Percentiles rank a stretch among this genome's conserved stretches.
Conservation (phyloP, 2,329 filamentous ascomycete genomes). For the Nemania sp. region DNA sequence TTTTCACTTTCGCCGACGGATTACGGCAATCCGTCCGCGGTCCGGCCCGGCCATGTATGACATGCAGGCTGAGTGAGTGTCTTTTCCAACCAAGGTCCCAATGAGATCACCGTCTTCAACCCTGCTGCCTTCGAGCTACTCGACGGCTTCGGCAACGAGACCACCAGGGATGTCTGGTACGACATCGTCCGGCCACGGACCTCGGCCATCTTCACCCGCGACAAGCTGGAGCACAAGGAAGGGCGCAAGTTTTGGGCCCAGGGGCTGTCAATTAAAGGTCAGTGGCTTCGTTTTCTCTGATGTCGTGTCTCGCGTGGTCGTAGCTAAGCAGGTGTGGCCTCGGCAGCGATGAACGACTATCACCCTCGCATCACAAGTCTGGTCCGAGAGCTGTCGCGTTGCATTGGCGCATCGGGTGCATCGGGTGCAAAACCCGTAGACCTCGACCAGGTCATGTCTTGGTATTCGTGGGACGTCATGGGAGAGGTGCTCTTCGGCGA, state of each 20-base stretch:
- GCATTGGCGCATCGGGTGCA: conserved; percentile 16
- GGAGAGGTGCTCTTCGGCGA: conserved; percentile 30
- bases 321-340: background rate
- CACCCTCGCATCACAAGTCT: conserved; percentile 23
- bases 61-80: conserved; percentile 11
- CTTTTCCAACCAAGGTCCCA: conserved; percentile 21
- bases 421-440: conserved; percentile 17
- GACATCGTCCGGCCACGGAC: conserved; percentile 28
- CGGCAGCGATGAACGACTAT: conserved; percentile 28
- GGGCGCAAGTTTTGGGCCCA: conserved; percentile 29
- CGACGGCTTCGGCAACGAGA: conserved; percentile 29
- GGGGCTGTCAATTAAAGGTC: conserved; percentile 27
- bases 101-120: conserved; percentile 29
- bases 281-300: background rate
- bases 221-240: conserved; percentile 26
- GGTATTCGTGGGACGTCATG: conserved; percentile 31
- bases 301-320: background rate
- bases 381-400: conserved; percentile 19
- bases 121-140: conserved; percentile 26
- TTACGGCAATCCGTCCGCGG: background rate
- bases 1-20: background rate
- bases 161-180: conserved; percentile 31
- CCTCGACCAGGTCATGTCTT: conserved; percentile 28
- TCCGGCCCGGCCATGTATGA: background rate
- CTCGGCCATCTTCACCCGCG: conserved; percentile 31